A percentile compares a stretch with the other conserved stretches of the same genome.
Conservation (phyloP, 2,329 filamentous ascomycete species). For the Fusarium xylarioides region DNA sequence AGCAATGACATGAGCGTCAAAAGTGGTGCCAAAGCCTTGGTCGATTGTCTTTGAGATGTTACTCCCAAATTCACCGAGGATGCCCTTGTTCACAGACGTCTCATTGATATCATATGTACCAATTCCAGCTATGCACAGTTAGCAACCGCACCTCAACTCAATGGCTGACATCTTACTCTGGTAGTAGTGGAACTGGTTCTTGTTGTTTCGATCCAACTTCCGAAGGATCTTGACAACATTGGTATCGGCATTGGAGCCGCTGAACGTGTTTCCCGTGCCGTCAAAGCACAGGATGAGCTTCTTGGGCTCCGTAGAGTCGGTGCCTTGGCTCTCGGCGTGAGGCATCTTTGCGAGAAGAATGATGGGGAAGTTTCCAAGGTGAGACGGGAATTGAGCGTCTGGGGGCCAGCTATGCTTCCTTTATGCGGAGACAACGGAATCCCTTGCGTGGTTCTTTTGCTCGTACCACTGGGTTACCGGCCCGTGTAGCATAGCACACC, state of each 20-base stretch:
- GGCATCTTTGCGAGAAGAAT: slow-evolving; percentile 17
- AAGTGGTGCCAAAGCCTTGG: slow-evolving; percentile 56
- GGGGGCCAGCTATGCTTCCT: slow-evolving; percentile 13
- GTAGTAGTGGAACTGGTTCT: slow-evolving; percentile 59
- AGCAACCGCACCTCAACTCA: not conserved
- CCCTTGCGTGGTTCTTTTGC: not conserved
- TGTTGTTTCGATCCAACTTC: slow-evolving; percentile 56
- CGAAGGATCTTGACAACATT: slow-evolving; percentile 62
- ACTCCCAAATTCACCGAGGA: slow-evolving; percentile 47
- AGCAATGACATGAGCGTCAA: slow-evolving; percentile 61
- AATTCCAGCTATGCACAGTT: slow-evolving; percentile 52
- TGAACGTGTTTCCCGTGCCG: slow-evolving; percentile 59
- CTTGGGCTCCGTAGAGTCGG: slow-evolving; percentile 40
- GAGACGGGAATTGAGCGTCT: not conserved
- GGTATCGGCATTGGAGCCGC: slow-evolving; percentile 58
- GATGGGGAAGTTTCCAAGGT: not conserved
- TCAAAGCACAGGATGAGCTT: slow-evolving; percentile 60
- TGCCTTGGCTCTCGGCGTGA: slow-evolving; percentile 15
- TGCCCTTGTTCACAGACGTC: slow-evolving; percentile 51
- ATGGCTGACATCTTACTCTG: slow-evolving; percentile 48
- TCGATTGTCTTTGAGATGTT: slow-evolving; percentile 53
- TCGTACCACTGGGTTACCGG: not conserved
- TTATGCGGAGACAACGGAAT: slow-evolving; percentile 7
- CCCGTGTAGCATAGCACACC: slow-evolving; percentile 5
- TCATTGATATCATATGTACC: slow-evolving; percentile 59